Base-by-base conservation (phyloP, 257 asterid species). In the Nicotiana tabacum region DNA sequence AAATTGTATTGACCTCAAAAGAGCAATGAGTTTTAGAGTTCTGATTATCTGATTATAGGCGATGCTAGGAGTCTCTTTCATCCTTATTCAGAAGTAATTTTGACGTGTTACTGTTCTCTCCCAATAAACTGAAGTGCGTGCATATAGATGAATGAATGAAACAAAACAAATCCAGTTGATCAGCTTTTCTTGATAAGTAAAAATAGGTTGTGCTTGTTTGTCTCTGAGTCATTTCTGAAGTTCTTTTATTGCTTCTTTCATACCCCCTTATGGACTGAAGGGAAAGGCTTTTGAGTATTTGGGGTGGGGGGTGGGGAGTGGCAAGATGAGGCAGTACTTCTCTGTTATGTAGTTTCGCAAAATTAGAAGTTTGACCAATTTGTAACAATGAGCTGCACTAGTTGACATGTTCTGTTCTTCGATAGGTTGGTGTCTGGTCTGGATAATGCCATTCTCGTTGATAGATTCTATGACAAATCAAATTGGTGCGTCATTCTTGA, bases 401-500 rank as follows among this genome's bases (percentile, higher is more conserved):
- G 51, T 29, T 39, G 53, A 76, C 15, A 27, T 76, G 13, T 53
- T 48, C 9, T 53, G 5, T 39, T 80, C 21, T 66, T 64, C 53
- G 76, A 84, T 95, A 96, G 99, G 88, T 88, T 94, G 84, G 98
- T 89, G 77, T 46, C 88, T 72, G 88, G 87, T 27, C 84, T 96
- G 55, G 92, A 90, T 76, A 94, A 94, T 67, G 92, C 99, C 30
- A 90, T 93, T 10, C 72, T 96, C 60, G 94, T 90, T 27, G 97
- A 96, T 85, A 90, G 83, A 89, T 96, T 92, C 84, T 96, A 86
- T 7, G 99, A 96, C 86, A 96, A 96, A 87, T 96, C 99, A 56
- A 96, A 94, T 85, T 96, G 99, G 98, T 94, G 98, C 86, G 81
- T 96, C 84, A 90, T 96, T 83, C 98, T 96, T 32, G 91, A 94